phyloP scores from a whole-genome alignment of 2,329 filamentous ascomycete species.

The Daldinia sp. region DNA sequence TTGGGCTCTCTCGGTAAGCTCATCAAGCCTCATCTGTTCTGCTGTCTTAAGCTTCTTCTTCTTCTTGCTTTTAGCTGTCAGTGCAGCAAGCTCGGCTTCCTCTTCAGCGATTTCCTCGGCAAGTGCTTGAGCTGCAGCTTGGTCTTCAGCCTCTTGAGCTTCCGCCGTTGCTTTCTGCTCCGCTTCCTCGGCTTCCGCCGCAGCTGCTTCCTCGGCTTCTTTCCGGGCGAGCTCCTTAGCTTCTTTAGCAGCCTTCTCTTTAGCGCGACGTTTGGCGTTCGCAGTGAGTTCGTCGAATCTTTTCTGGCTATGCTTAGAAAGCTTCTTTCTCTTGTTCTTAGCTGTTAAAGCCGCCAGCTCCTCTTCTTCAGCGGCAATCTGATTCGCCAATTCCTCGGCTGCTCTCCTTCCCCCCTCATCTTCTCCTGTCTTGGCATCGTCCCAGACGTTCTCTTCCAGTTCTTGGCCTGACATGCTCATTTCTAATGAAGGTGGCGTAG shows the following conservation, averaged over 20 bases:
- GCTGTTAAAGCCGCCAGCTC: constrained; percentile 51
- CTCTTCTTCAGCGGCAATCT: constrained; percentile 58
- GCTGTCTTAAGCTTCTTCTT: constrained; percentile 55
- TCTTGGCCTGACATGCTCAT: constrained; percentile 51
- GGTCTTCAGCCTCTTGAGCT: constrained; percentile 32
- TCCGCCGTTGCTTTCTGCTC: constrained; percentile 49
- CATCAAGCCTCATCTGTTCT: constrained; percentile 47
- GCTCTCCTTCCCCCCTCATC: constrained; percentile 57
- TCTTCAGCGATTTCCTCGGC: constrained; percentile 43
- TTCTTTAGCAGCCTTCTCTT: constrained; percentile 53
- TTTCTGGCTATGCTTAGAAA: constrained; percentile 49
- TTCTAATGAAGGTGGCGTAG: constrained; percentile 62
- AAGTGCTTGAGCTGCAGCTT: constrained; percentile 34
- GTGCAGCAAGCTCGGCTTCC: constrained; percentile 45
- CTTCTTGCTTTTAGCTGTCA: constrained; percentile 52
- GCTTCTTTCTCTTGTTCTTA: constrained; percentile 50
- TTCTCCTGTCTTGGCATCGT: constrained; percentile 48
- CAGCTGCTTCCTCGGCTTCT: constrained; percentile 37
- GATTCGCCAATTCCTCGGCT: constrained; percentile 48
- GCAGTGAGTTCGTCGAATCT: constrained; percentile 54
- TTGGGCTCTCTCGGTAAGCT: constrained; percentile 40
- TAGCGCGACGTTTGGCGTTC: constrained; percentile 50
- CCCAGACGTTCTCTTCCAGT: constrained; percentile 54
- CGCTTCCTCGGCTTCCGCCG: constrained; percentile 36
- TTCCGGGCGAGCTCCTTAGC: constrained; percentile 52